Evolutionary conservation across 371 early-diverging fungal genomes (phyloP), one percentile per base, ranked within the genome.

Genomic region (Paraphysoderma sedebokerense): DNA sequence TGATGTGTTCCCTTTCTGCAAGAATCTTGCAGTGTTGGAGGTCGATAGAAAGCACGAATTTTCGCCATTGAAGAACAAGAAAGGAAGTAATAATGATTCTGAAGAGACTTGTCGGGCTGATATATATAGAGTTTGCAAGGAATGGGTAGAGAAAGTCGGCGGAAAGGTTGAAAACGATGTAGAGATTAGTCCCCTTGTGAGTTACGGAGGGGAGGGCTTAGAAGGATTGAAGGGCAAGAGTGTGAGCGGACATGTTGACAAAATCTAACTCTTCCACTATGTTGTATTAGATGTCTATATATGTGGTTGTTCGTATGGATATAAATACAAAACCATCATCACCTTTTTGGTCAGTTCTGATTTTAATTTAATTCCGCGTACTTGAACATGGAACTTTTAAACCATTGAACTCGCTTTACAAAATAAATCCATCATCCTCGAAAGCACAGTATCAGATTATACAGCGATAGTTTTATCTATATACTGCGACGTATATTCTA

Each of bases 41-140:
- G 85, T 83, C 27, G 81, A 79, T 44, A 83, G 97, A 51, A 69
- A 73, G 37, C 92, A 95, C 33, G 92, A 96, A 61, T 96, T 96
- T 62, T 87, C 90, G 30, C 97, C 97, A n/a, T 66, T 95, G 20
- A 96, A 96, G 77, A 96, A 96, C 58, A 93, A 90, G 7, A 86
- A 92, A 22, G 93, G 93, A 19, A 47, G 79, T 31, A 82, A 77
- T 45, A 64, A 59, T 32, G 97, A 96, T 65, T 82, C 81, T 52
- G 95, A 95, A 27, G 93, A 92, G 65, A 93, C 95, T 8, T 82
- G 84, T 24, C 73, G 91, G 53, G 74, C 76, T 33, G 92, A 90
- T 56, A 81, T 92, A 44, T 65, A 88, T 51, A 66, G 71, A 46
- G 92, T 88, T 67, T 81, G 82, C 57, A 68, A 76, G 31, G 75